phyloP scores from a whole-genome alignment of 441 rosid species.

The Croton setiger region DNA sequence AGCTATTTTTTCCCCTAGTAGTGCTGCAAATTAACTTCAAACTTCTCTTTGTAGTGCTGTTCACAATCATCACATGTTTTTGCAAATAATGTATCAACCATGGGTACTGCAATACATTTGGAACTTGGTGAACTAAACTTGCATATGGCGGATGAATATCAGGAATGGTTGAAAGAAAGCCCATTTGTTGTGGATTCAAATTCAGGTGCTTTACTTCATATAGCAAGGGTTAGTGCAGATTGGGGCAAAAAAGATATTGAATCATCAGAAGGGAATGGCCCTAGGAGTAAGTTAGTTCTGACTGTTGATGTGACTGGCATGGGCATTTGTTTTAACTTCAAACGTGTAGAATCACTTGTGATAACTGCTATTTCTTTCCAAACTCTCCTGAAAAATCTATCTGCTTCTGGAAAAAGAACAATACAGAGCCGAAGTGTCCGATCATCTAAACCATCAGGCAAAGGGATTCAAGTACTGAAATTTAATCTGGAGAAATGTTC shows the following conservation, averaged over 20 bases:
- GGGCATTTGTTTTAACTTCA: slow-evolving; percentile 68
- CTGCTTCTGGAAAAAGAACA: slow-evolving; percentile 56
- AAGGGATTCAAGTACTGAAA: slow-evolving; percentile 76
- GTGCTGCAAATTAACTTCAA: slow-evolving; percentile 16
- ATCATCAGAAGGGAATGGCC: slow-evolving; percentile 55
- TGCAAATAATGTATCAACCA: slow-evolving; percentile 83
- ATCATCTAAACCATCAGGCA: slow-evolving; percentile 70
- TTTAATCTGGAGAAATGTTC: slow-evolving; percentile 83
- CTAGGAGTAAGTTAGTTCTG: slow-evolving; percentile 69
- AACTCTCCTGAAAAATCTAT: slow-evolving; percentile 60
- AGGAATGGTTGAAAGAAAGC: slow-evolving; percentile 82
- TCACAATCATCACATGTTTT: slow-evolving; percentile 95
- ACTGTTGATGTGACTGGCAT: slow-evolving; percentile 87
- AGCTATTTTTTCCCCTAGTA: neutral
- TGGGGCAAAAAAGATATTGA: slow-evolving; percentile 86
- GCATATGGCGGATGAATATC: slow-evolving; percentile 92
- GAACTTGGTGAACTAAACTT: slow-evolving; percentile 97
- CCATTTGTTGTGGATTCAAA: slow-evolving; percentile 88
- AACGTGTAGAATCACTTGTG: slow-evolving; percentile 77
- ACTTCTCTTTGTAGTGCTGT: slow-evolving; percentile 60
- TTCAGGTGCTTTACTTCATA: slow-evolving; percentile 85
- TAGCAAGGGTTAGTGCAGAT: slow-evolving; percentile 89
- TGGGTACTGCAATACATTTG: slow-evolving; percentile 77
- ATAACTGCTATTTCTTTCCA: slow-evolving; percentile 72
- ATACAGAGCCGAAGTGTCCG: slow-evolving; percentile 46